Conservation (phyloP, 306 rosid genomes). For the Prunus kanzakura region DNA sequence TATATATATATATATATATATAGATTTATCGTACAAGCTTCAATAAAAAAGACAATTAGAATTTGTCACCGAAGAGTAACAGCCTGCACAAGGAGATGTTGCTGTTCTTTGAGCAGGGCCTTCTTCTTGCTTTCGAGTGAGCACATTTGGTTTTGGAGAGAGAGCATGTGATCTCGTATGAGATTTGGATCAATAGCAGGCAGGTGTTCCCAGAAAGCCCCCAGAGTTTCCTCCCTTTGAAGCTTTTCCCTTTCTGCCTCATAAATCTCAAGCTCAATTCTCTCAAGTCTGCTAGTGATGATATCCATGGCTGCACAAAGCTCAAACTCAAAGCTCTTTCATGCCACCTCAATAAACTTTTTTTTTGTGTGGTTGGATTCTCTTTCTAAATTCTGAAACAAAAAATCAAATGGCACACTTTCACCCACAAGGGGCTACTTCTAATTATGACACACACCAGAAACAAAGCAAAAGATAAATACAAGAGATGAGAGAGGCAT, state of each 20-base stretch:
- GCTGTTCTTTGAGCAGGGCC: neutral
- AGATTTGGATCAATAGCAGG: neutral
- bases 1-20: too few species aligned
- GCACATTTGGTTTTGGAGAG: neutral
- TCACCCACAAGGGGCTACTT: too few species aligned
- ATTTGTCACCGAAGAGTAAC: too few species aligned
- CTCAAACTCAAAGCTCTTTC: neutral
- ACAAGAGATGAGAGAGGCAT: neutral
- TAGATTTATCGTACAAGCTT: too few species aligned
- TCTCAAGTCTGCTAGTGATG: neutral
- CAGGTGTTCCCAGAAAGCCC: slow-evolving; percentile 4
- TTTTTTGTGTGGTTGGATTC: too few species aligned
- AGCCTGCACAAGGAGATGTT: neutral
- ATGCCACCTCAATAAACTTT: neutral
- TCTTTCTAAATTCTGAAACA: too few species aligned
- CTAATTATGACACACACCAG: too few species aligned
- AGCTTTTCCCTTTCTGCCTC: neutral
- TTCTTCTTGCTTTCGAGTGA: neutral
- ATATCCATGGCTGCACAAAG: neutral
- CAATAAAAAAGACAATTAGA: too few species aligned
- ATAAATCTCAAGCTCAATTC: neutral
- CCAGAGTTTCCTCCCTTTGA: neutral
- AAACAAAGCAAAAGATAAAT: neutral
- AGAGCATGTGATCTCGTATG: neutral
- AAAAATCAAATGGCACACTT: too few species aligned